Conservation (phyloP, 2,329 filamentous ascomycete genomes). For the Aureobasidium sp. region DNA sequence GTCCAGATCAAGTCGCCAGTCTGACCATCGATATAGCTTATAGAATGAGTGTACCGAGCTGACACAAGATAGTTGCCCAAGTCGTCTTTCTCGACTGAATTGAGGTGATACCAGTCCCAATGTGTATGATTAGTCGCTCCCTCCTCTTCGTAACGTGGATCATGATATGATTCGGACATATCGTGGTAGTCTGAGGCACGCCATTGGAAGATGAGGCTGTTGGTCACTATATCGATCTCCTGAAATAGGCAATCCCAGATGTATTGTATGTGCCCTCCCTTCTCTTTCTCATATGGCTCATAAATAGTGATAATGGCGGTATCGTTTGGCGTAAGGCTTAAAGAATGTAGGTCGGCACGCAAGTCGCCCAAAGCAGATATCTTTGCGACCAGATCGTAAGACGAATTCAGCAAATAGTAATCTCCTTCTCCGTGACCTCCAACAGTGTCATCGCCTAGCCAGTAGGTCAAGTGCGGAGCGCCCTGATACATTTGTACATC, state of each 20-base stretch:
- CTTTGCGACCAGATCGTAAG: slow-evolving; percentile 31
- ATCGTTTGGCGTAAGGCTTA: slow-evolving; percentile 36
- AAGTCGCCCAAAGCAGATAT: slow-evolving; percentile 30
- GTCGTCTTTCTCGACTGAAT: slow-evolving; percentile 47
- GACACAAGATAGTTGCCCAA: slow-evolving; percentile 50
- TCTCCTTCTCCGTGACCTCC: slow-evolving; percentile 30
- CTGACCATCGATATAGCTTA: slow-evolving; percentile 42
- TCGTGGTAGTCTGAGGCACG: slow-evolving; percentile 31
- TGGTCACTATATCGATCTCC: slow-evolving; percentile 35
- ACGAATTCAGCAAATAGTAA: slow-evolving; percentile 31
- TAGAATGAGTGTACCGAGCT: slow-evolving; percentile 41
- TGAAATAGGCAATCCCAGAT: slow-evolving; percentile 40
- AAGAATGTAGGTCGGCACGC: slow-evolving; percentile 38
- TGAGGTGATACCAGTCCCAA: slow-evolving; percentile 51
- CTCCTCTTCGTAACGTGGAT: slow-evolving; percentile 36
- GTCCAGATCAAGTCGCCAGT: slow-evolving; percentile 49
- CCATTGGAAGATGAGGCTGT: slow-evolving; percentile 36
- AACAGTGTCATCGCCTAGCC: slow-evolving; percentile 32
- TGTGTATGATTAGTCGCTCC: slow-evolving; percentile 24
- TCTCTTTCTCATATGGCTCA: slow-evolving; percentile 27
- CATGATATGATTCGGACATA: slow-evolving; percentile 19
- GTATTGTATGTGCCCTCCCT: slow-evolving; percentile 29
- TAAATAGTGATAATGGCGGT: slow-evolving; percentile 41
- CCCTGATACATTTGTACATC: slow-evolving; percentile 31
- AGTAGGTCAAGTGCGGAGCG: slow-evolving; percentile 33